phyloP scores from a whole-genome alignment of 2,329 filamentous ascomycete species.

The Acrocalymma vagum region DNA sequence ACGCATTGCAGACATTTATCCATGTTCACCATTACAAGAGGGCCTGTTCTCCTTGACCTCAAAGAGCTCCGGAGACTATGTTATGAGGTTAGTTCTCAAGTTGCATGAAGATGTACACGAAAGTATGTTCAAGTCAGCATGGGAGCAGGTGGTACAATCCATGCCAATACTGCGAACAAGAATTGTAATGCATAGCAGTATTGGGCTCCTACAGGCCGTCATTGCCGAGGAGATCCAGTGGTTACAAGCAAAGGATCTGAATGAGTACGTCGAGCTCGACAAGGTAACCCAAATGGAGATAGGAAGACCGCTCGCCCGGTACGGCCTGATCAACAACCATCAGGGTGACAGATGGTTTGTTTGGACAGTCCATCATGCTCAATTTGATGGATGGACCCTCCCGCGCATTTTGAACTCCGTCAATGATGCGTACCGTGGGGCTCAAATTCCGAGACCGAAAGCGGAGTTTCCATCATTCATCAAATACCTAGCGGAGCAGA shows the following conservation, averaged over 20 bases:
- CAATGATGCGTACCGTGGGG: no score
- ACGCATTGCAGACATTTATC: slow-evolving; percentile 24
- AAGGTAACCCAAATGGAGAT: slow-evolving; percentile 39
- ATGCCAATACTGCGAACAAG: slow-evolving; percentile 55
- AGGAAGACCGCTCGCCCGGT: slow-evolving; percentile 53
- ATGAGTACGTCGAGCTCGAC: slow-evolving; percentile 10
- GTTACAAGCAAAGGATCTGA: slow-evolving; percentile 10
- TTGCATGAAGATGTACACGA: slow-evolving; percentile 4
- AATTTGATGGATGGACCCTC: slow-evolving; percentile 93
- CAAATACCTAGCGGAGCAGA: no score
- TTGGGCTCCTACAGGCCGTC: slow-evolving; percentile 19
- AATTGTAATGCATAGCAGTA: slow-evolving; percentile 1
- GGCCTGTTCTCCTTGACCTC: slow-evolving; percentile 12
- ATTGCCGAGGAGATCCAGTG: slow-evolving; percentile 7
- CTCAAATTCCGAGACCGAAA: no score
- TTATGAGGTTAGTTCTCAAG: slow-evolving; percentile 55
- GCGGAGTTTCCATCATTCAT: no score
- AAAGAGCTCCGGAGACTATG: slow-evolving; percentile 59
- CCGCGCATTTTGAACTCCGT: no score
- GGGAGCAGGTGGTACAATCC: slow-evolving; percentile 49
- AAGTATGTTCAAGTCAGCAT: slow-evolving; percentile 48
- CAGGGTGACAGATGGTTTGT: slow-evolving; percentile 49
- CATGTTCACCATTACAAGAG: slow-evolving; percentile 17
- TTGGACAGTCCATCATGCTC: slow-evolving; percentile 79
- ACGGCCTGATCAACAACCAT: slow-evolving; percentile 44